Conservation (phyloP, 495 filamentous ascomycete genomes). For the Penicillium subrubescens region DNA sequence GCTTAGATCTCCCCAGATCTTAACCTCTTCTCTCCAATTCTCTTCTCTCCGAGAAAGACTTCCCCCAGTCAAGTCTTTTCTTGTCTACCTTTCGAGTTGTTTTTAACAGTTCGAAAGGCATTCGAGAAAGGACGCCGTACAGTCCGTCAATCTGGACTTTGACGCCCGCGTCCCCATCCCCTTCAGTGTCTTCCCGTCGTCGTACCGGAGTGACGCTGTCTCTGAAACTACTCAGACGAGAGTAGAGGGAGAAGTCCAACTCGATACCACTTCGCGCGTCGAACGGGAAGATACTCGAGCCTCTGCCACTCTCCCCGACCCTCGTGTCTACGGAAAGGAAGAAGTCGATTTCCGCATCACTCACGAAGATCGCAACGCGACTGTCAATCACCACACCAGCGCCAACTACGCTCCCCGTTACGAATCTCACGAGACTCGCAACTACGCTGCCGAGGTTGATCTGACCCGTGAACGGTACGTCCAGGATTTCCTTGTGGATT, state of each 20-base stretch:
- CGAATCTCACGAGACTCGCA: constrained; percentile 15
- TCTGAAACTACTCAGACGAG: constrained; percentile 74
- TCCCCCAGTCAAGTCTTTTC: constrained; percentile 65
- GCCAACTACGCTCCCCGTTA: constrained; percentile 2
- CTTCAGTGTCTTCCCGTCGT: constrained; percentile 99
- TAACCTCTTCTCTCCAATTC: constrained; percentile 19
- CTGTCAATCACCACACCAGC: background rate
- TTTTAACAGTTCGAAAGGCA: constrained; percentile 81
- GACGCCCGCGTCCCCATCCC: constrained; percentile 98
- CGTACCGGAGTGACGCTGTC: constrained; percentile 91
- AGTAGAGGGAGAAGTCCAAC: constrained; percentile 88
- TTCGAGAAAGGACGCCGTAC: constrained; percentile 85
- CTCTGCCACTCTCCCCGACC: constrained; percentile 67
- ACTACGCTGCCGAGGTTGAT: constrained; percentile 52
- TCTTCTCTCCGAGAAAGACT: constrained; percentile 44
- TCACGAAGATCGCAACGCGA: constrained; percentile 50
- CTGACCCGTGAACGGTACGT: constrained; percentile 59
- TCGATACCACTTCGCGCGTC: constrained; percentile 75
- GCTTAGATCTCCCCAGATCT: constrained; percentile 30
- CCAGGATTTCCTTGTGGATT: constrained; percentile 7
- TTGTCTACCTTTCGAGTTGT: constrained; percentile 91
- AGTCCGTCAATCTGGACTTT: constrained; percentile 99
- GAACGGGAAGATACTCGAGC: constrained; percentile 89
- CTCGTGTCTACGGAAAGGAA: constrained; percentile 74
- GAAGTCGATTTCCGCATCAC: constrained; percentile 74